These are phyloP conservation scores for Elsinoe fawcettii DNA, from an alignment of 2,329 filamentous ascomycete species.

Conservation along the genomic window DNA sequence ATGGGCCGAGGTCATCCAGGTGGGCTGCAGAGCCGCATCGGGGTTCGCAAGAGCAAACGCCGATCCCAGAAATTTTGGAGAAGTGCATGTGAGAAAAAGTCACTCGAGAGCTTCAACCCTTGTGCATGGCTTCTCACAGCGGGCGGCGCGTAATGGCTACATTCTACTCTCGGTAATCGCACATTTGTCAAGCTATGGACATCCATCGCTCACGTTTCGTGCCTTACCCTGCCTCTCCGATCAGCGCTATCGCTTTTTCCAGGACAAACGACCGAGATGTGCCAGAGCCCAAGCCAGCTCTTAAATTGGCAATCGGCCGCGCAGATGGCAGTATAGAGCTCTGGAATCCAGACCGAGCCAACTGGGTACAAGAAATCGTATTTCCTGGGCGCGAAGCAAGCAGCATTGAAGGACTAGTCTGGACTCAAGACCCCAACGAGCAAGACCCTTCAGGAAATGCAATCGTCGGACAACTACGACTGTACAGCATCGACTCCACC, in stretches of 20 bases:
- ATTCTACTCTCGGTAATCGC: not conserved
- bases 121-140: not conserved
- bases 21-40: slow-evolving; percentile 11
- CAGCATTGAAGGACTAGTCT: slow-evolving; percentile 82
- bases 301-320: slow-evolving; percentile 80
- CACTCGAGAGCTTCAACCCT: too few relatives aligned
- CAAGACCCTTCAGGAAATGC: slow-evolving; percentile 54
- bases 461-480: slow-evolving; percentile 63
- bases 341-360: slow-evolving; percentile 78
- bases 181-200: slow-evolving; percentile 57
- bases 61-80: slow-evolving; percentile 8
- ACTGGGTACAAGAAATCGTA: slow-evolving; percentile 84
- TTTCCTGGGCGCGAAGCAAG: slow-evolving; percentile 76
- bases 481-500: slow-evolving; percentile 96
- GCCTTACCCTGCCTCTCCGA: slow-evolving; percentile 80
- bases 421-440: slow-evolving; percentile 80
- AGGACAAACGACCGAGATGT: slow-evolving; percentile 50
- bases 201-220: slow-evolving; percentile 96
- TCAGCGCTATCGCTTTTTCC: slow-evolving; percentile 92
- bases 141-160: not conserved
- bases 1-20: slow-evolving; percentile 1
- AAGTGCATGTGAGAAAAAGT: slow-evolving; percentile 1
- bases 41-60: not conserved
- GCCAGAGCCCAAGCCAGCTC: slow-evolving; percentile 45
- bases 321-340: slow-evolving; percentile 96